Percentiles rank a stretch among this genome's conserved stretches.
phyloP scores from a whole-genome alignment of 1,139 yeast genomes.

The Pichia kudriavzevii region DNA sequence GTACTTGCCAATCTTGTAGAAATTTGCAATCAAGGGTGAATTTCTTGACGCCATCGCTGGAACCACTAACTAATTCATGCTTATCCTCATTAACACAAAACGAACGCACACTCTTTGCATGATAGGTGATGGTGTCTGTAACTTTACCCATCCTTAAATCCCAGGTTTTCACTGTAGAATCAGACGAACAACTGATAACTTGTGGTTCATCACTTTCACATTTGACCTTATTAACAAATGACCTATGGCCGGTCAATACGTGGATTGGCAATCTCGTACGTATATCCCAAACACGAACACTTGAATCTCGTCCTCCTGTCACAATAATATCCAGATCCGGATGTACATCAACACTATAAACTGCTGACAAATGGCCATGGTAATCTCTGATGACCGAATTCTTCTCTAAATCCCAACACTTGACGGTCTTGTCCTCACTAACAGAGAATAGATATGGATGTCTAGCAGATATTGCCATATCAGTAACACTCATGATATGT shows the following conservation, averaged over 20 bases:
- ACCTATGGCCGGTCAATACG: constrained; percentile 75
- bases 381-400: constrained; percentile 78
- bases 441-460: constrained; percentile 89
- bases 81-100: constrained; percentile 65
- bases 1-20: constrained; percentile 43
- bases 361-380: constrained; percentile 91
- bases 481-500: constrained; percentile 84
- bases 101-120: constrained; percentile 72
- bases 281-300: constrained; percentile 89
- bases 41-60: constrained; percentile 72
- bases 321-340: constrained; percentile 83
- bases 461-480: constrained; percentile 60
- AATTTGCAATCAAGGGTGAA: constrained; percentile 72
- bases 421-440: constrained; percentile 89
- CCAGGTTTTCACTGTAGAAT: constrained; percentile 81
- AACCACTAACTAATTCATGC: constrained; percentile 71
- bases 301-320: constrained; percentile 86
- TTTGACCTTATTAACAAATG: constrained; percentile 62
- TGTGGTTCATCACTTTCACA: constrained; percentile 79
- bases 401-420: constrained; percentile 94
- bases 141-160: constrained; percentile 69
- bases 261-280: constrained; percentile 70
- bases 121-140: constrained; percentile 65
- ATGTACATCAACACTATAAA: constrained; percentile 74
- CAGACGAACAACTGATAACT: constrained; percentile 74